Evolutionary conservation across 257 asterid genomes (phyloP).

Genomic region (Haberlea rhodopensis): DNA sequence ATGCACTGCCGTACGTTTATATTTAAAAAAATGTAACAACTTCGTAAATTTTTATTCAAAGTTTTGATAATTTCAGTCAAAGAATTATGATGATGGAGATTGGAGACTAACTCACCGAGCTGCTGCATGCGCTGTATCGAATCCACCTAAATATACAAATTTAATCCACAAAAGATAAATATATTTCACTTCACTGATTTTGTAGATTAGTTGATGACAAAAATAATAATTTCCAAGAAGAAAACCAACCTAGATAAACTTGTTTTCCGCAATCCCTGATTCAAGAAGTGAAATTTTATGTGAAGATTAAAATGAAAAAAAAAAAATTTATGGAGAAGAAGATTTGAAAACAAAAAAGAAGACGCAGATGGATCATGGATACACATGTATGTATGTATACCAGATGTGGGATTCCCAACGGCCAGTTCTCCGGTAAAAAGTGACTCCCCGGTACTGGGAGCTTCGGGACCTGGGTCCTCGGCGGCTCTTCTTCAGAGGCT

Average conservation of each 20-base stretch:
- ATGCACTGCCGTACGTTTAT: slow-evolving; percentile 39
- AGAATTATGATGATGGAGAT: neutral
- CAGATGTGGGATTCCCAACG: slow-evolving; percentile 68
- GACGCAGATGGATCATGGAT: too few species aligned
- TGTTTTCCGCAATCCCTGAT: slow-evolving; percentile 73
- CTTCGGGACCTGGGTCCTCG: slow-evolving; percentile 63
- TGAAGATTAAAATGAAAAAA: neutral
- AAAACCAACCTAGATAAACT: slow-evolving; percentile 53
- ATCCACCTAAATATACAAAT: slow-evolving; percentile 46
- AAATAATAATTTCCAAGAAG: slow-evolving; percentile 1
- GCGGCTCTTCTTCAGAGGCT: slow-evolving; percentile 53
- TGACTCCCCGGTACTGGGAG: slow-evolving; percentile 59
- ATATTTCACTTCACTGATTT: neutral
- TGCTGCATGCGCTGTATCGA: slow-evolving; percentile 77
- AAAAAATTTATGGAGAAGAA: neutral
- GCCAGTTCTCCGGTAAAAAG: slow-evolving; percentile 61
- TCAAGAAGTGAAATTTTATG: neutral
- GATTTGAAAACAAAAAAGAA: too few species aligned
- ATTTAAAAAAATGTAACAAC: too few species aligned
- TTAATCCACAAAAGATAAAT: neutral
- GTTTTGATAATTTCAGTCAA: too few species aligned
- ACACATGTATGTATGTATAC: too few species aligned
- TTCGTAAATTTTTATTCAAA: too few species aligned
- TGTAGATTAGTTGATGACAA: slow-evolving; percentile 6
- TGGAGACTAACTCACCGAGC: slow-evolving; percentile 50